Evolutionary conservation across 139 green algal genomes (phyloP), one percentile per base, ranked within the genome.

Genomic region (Limnomonas spitsbergensis): DNA sequence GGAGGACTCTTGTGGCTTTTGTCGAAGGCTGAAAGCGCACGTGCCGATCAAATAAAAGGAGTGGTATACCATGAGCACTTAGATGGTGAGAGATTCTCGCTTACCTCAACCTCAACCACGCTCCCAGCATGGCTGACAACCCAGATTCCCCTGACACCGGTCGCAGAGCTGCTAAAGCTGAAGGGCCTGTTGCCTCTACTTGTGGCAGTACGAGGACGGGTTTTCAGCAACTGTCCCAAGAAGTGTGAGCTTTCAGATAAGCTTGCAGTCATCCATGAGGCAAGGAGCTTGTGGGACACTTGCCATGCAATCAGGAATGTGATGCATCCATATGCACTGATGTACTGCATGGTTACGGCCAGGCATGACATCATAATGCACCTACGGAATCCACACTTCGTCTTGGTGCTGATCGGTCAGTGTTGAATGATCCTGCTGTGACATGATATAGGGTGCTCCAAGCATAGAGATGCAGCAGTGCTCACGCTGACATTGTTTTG

Each of bases 191-290:
- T 90, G 54, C 86, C 86, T 0, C 47, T 81, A 38, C 74, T 90
- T 32, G 86, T 90, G 31, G 83, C 86, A 4, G 73, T 87, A 35
- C 84, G 86, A 9, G 86, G 86, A 7, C 77, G 83, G 1, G 75
- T 88, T 0, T 77, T 61, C n/a, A 82, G 75, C 14, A 39, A 40
- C 7, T 40, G 72, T 29, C 79, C 83, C 1, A 79, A 78, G 66
- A 74, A 79, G 29, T 90, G 86, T 47, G 83, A 90, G 53, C 81
- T 90, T 4, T 82, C 61, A 35, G 86, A 82, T 31, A 74, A 75
- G 27, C 31, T 54, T 7, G 81, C 75, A 3, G 81, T 84, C 2
- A 79, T 86, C 0, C 74, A 83, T 32, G 80, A 84, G 74, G 80
- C 78, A 38, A 37, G 69, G 34, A 31, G 37, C 37, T 52, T 76